Conservation (phyloP, 345 rosid species). For the Noccaea caerulescens region DNA sequence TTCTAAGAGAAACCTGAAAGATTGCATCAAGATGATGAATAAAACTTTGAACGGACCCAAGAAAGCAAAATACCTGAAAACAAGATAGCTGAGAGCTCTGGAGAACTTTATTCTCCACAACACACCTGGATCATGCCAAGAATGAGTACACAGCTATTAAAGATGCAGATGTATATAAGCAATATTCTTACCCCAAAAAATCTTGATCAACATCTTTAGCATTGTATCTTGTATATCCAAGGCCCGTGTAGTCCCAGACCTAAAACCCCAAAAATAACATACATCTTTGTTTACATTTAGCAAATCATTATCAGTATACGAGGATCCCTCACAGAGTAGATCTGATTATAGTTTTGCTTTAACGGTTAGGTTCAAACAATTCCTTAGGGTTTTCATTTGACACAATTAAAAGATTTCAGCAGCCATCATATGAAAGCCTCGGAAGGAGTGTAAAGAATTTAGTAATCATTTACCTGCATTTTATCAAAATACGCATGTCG, state of each 20-base stretch:
- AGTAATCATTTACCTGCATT: constrained; percentile 69
- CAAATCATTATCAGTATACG: neutral
- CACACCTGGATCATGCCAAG: constrained; percentile 64
- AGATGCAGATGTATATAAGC: constrained; percentile 8
- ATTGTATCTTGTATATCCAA: constrained; percentile 79
- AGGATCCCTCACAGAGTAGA: neutral
- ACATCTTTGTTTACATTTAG: neutral
- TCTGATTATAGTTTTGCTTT: constrained; percentile 6
- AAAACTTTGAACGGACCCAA: constrained; percentile 9
- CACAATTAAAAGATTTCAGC: neutral
- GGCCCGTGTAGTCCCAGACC: constrained; percentile 99
- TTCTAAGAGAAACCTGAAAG: neutral
- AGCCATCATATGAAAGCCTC: constrained; percentile 4
- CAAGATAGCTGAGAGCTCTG: constrained; percentile 72
- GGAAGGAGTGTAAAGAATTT: constrained; percentile 1
- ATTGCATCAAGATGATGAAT: constrained; percentile 16
- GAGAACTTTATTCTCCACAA: constrained; percentile 95
- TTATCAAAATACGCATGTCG: constrained; percentile 91
- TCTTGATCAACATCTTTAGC: constrained; percentile 81
- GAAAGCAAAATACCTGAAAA: constrained; percentile 59
- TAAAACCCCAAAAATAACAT: constrained; percentile 37
- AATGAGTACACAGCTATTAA: constrained; percentile 22
- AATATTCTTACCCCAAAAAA: constrained; percentile 66
- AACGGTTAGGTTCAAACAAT: neutral
- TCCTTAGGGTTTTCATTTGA: neutral